Evolutionary conservation across 2,329 filamentous ascomycete species (phyloP), one percentile per base, ranked within the genome.

Genomic region (Sphaceloma murrayae): DNA sequence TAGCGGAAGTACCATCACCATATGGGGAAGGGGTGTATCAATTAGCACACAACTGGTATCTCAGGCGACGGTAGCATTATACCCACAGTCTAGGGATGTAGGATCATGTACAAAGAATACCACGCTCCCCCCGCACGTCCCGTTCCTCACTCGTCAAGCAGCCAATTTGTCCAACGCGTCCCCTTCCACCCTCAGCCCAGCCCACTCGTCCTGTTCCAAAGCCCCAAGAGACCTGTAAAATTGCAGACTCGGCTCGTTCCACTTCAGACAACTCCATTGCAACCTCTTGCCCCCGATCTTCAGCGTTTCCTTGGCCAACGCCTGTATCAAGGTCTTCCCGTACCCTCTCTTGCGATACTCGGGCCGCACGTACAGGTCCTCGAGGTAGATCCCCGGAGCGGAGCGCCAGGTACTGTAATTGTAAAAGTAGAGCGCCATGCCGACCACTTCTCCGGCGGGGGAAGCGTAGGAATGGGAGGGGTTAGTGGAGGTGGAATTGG

Each of bases 321-420:
- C 76, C 49, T 75, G 75, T 38, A 96, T 68, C 58, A 96, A 62
- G 54, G 71, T 67, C 63, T 80, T 83, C 29, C 88, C 89, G 58
- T 89, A 94, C 1, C 88, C 88, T 49, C 75, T 76, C 24, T 80
- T 80, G 3, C 91, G 72, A 54, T 82, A 78, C 33, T 67, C 67
- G 1, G 78, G 73, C 53, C 78, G 72, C 30, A 98, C 85, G 57
- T 81, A 94, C n/a, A 96, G 68, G 58, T 96, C 89, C 62, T 96
- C 89, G 27, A 96, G 78, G 62, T 93, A 94, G 57, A 98, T 83
- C 2, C 89, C 89, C 0, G 88, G 78, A 34, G 75, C 76, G n/a
- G 83, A 77, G 6, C 83, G 77, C 91, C 91, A 96, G 0, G 89
- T 95, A 58, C 80, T 86, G 66, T 94, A 96, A 66, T 89, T 96